phyloP scores from a whole-genome alignment of 2,329 filamentous ascomycete genomes.

The Nigrospora sphaerica region DNA sequence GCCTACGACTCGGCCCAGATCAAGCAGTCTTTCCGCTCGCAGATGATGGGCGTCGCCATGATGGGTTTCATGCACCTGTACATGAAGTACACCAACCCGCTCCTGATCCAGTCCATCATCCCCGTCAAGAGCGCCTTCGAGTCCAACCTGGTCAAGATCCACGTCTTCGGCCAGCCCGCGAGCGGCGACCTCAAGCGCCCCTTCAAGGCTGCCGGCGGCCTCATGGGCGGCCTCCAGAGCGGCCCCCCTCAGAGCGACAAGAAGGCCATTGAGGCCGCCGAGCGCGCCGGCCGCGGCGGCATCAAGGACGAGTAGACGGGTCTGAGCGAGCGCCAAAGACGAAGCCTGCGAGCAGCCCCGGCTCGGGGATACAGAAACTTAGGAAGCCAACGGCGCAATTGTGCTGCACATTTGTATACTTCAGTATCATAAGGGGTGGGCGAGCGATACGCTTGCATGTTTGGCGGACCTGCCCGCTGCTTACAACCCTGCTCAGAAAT shows the following conservation, averaged over 20 bases:
- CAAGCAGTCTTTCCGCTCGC: slow-evolving; percentile 76
- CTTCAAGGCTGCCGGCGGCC: slow-evolving; percentile 79
- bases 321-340: too few species aligned
- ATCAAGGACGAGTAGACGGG: slow-evolving; percentile 61
- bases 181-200: slow-evolving; percentile 88
- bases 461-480: too few species aligned
- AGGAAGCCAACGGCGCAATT: too few species aligned
- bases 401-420: too few species aligned
- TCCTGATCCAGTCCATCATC: slow-evolving; percentile 97
- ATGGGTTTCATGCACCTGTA: slow-evolving; percentile 98
- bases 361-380: too few species aligned
- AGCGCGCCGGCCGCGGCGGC: slow-evolving; percentile 66
- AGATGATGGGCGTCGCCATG: slow-evolving; percentile 95
- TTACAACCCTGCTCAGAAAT: too few species aligned
- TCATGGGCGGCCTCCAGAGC: slow-evolving; percentile 73
- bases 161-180: slow-evolving; percentile 81
- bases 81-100: slow-evolving; percentile 99
- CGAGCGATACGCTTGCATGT: too few species aligned
- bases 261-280: slow-evolving; percentile 74
- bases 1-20: slow-evolving; percentile 89
- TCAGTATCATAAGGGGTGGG: too few species aligned
- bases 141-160: slow-evolving; percentile 92
- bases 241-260: slow-evolving; percentile 82
- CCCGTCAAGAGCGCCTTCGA: slow-evolving; percentile 94
- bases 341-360: too few species aligned